Base-by-base conservation (phyloP, 371 early-diverging fungal genomes). In the Funneliformis caledonium region DNA sequence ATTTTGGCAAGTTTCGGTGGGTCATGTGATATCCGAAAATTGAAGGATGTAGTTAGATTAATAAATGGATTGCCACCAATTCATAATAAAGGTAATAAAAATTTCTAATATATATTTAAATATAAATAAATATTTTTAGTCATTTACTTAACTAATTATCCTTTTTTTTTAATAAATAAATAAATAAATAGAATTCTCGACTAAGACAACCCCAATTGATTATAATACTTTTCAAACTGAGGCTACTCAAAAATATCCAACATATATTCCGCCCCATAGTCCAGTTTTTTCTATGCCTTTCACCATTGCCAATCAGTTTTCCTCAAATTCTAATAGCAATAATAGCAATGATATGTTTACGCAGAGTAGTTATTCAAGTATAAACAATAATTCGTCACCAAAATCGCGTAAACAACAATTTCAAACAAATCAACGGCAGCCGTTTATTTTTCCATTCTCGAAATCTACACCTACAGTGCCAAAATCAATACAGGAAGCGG, bases 131-230 rank as follows among this genome's bases (percentile, higher is more conserved):
- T 45, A 45, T 16, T 70, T 42, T 69, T 5, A 42, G 19, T 33
- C 60, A 45, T 16, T 45, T 33, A 14, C 9, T 33, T 31, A 37
- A 26, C 52, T 16, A 52, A 56, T 4, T 19, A 56, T 56, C 7
- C 4, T 19, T 16, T 56, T 19, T 14, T 19, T 2, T 2, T 2
- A 60, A 60, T 60, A 14, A 60, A 19, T 19, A 1, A 60, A 19
- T 33, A 0, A 62, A 83, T 10, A 45, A 67, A 11, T 37, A 88
- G 88, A 82, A 22, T 76, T 83, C 7, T 80, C 81, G 62, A 83
- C 88, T 16, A 94, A 94, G 83, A 86, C 93, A 2, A 87, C 91
- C 6, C 93, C 93, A 7, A 88, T 89, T 75, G 96, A 95, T 72
- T 85, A 91, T 47, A 84, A 89, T 61, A 76, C 83, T 10, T 93